These are phyloP conservation scores for Coix lacrymajobi DNA, from an alignment of 176 grass and related monocot genomes.

Conservation along the genomic window DNA sequence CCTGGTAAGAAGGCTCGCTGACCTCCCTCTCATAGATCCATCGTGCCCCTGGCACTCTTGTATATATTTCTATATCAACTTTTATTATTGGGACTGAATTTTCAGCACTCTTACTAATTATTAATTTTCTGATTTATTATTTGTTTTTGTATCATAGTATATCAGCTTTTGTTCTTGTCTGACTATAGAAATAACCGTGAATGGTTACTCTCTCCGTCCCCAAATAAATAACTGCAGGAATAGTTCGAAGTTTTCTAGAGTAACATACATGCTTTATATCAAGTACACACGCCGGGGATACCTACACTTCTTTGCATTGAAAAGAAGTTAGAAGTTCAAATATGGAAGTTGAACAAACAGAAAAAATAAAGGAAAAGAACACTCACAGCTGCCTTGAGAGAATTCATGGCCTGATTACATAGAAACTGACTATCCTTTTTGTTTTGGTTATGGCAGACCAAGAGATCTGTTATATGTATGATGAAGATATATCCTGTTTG, in stretches of 20 bases:
- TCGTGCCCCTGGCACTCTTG: not conserved
- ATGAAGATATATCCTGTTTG: not conserved
- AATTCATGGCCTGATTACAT: not conserved
- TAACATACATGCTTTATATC: not conserved
- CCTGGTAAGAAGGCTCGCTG: constrained; percentile 39
- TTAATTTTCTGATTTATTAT: too few species aligned
- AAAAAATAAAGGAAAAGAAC: not conserved
- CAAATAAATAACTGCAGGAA: too few species aligned
- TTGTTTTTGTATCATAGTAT: too few species aligned
- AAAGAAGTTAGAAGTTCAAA: not conserved
- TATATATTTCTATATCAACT: too few species aligned
- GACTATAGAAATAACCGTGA: not conserved
- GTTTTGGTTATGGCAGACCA: not conserved
- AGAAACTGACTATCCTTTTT: not conserved
- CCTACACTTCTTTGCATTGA: not conserved
- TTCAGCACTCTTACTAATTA: too few species aligned
- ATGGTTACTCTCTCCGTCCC: too few species aligned
- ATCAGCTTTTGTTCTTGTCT: too few species aligned
- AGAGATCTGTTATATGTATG: not conserved
- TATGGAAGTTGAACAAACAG: not conserved
- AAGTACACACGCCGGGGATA: too few species aligned
- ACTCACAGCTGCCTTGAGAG: not conserved
- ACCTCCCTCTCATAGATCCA: not conserved
- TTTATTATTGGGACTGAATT: too few species aligned
- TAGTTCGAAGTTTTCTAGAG: not conserved